These are phyloP conservation scores for Coprinopsis cinerea DNA, from an alignment of 768 basidiomycete species.

Conservation along the genomic window DNA sequence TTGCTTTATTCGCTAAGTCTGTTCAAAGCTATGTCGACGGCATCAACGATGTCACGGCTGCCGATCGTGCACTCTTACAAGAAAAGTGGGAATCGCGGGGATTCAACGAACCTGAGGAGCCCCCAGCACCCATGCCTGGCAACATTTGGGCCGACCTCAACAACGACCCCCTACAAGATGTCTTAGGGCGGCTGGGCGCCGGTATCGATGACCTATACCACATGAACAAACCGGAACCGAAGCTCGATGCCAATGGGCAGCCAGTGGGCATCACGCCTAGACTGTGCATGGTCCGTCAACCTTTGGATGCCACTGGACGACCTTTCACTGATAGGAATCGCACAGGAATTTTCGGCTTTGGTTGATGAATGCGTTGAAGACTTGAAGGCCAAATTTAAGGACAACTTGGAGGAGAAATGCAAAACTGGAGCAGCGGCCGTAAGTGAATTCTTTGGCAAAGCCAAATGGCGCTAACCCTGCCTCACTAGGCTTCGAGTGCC, in stretches of 20 bases:
- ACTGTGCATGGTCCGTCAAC: conserved; percentile 31
- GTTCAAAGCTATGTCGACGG: conserved; percentile 45
- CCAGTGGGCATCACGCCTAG: conserved; percentile 41
- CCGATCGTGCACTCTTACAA: conserved; percentile 45
- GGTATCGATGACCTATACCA: conserved; percentile 26
- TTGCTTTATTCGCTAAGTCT: conserved; percentile 43
- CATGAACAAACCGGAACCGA: conserved; percentile 27
- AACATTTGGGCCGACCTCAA: conserved; percentile 10
- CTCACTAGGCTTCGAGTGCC: conserved; percentile 31
- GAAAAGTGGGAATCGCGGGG: conserved; percentile 46
- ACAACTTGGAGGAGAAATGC: conserved; percentile 56
- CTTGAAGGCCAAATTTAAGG: conserved; percentile 43
- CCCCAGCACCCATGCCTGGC: no score
- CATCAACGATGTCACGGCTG: conserved; percentile 44
- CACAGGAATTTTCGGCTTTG: conserved; percentile 45
- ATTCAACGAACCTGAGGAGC: conserved; percentile 14
- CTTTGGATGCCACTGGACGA: no score
- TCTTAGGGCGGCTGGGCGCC: conserved; percentile 24
- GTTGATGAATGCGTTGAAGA: conserved; percentile 39
- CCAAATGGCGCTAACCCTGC: not conserved
- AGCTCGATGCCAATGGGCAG: conserved; percentile 37
- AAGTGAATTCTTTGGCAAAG: conserved; percentile 14
- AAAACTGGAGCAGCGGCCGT: conserved; percentile 45
- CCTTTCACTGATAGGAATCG: no score
- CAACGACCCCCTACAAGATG: conserved; percentile 28